Percentiles rank a stretch among this genome's conserved stretches.
These are phyloP conservation scores for Hanseniaspora thailandica DNA, from an alignment of 805 yeast species.

Conservation along the genomic window DNA sequence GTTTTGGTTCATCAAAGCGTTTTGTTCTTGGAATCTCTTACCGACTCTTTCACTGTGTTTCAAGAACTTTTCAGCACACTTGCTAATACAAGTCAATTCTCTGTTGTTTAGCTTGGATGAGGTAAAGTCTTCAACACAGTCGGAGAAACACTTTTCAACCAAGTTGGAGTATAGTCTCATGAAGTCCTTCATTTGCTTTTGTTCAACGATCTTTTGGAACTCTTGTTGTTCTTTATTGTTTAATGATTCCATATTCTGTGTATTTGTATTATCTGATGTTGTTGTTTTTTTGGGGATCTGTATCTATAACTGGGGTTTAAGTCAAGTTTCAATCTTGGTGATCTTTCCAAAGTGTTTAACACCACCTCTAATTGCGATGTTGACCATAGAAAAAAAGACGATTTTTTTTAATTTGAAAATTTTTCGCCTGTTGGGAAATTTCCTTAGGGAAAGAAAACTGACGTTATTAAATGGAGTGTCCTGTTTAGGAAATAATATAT, in stretches of 20 bases:
- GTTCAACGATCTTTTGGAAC: conserved; percentile 88
- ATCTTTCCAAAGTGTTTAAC: too few relatives aligned
- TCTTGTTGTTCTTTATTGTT: conserved; percentile 94
- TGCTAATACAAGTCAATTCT: conserved; percentile 75
- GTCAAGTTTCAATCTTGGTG: not conserved
- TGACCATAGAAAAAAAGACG: not conserved
- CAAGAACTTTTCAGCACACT: conserved; percentile 94
- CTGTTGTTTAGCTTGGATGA: conserved; percentile 73
- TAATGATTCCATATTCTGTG: conserved; percentile 69
- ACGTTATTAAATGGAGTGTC: not conserved
- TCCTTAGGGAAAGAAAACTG: not conserved
- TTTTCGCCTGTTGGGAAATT: not conserved
- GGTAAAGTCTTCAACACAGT: conserved; percentile 97
- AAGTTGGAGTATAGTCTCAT: conserved; percentile 91
- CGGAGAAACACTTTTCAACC: conserved; percentile 93
- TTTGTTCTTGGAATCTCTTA: conserved; percentile 96
- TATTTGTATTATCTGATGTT: not conserved
- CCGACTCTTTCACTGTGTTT: conserved; percentile 98
- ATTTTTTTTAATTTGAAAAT: not conserved
- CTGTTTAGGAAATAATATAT: not conserved
- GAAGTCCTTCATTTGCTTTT: conserved; percentile 97
- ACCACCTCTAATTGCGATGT: not conserved
- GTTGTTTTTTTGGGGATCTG: not conserved
- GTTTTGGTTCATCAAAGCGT: conserved; percentile 66
- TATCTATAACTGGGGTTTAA: not conserved